Conservation (phyloP, 2,329 filamentous ascomycete genomes). For the Teratosphaeria viscida region DNA sequence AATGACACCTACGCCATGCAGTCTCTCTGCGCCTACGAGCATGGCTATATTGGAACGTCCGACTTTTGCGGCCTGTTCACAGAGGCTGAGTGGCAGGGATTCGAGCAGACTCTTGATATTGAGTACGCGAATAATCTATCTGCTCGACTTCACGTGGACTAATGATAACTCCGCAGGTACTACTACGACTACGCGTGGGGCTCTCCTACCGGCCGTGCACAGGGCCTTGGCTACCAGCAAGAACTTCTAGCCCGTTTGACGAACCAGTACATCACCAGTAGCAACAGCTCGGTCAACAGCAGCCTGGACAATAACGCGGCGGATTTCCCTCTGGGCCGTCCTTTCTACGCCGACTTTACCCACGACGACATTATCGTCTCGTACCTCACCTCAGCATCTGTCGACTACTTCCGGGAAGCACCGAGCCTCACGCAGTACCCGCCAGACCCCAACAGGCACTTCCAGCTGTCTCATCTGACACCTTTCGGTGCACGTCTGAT, state of each 20-base stretch:
- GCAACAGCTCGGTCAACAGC: conserved; percentile 43
- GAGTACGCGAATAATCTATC: conserved; percentile 14
- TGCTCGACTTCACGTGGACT: not conserved
- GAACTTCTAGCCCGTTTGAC: conserved; percentile 42
- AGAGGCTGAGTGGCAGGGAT: conserved; percentile 44
- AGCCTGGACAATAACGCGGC: conserved; percentile 36
- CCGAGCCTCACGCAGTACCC: conserved; percentile 34
- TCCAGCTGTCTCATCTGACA: conserved; percentile 41
- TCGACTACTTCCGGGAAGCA: conserved; percentile 45
- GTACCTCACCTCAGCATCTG: conserved; percentile 40
- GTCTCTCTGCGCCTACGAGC: conserved; percentile 45
- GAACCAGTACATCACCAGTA: conserved; percentile 36
- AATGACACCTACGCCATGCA: conserved; percentile 42
- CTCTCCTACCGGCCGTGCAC: conserved; percentile 41
- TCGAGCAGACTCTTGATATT: conserved; percentile 44
- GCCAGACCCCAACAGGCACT: conserved; percentile 35
- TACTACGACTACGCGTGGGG: conserved; percentile 30
- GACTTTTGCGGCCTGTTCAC: conserved; percentile 47
- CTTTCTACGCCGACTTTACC: conserved; percentile 43
- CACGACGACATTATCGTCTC: conserved; percentile 45
- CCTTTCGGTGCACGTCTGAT: conserved; percentile 46
- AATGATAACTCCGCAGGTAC: conserved; percentile 22
- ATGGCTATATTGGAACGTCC: conserved; percentile 38
- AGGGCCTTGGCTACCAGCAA: conserved; percentile 44
- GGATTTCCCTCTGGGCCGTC: conserved; percentile 38